Evolutionary conservation across 202 grass and related monocot genomes (phyloP).

Genomic region (Panicum hallii): DNA sequence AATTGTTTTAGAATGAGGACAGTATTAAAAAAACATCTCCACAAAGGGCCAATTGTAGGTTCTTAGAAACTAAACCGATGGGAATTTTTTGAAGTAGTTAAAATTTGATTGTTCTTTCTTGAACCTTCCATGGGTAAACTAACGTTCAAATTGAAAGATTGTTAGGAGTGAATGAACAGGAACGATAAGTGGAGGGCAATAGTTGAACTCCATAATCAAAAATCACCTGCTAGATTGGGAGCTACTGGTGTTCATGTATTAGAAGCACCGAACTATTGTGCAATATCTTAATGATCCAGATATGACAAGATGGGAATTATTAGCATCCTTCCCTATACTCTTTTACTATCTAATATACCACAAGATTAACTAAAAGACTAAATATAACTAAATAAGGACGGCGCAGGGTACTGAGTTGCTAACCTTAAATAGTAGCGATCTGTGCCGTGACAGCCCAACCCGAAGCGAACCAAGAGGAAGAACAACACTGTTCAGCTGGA

Average conservation of each 20-base stretch:
- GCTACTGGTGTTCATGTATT: not conserved
- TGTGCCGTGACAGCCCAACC: slow-evolving; percentile 81
- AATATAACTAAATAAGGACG: not conserved
- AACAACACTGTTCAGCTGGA: slow-evolving; percentile 61
- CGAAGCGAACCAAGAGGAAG: slow-evolving; percentile 83
- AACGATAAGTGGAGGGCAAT: not conserved
- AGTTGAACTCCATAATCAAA: not conserved
- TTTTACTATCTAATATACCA: not conserved
- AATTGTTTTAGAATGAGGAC: not conserved
- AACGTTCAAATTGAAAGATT: not conserved
- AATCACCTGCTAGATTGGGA: not conserved
- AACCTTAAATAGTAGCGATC: slow-evolving; percentile 98
- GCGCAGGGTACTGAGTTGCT: not conserved
- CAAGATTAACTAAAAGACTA: slow-evolving; percentile 1
- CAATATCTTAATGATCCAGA: slow-evolving; percentile 3
- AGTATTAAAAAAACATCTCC: not conserved
- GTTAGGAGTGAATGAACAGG: not conserved
- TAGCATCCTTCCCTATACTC: not conserved
- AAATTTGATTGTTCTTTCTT: not conserved
- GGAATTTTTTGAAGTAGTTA: not conserved
- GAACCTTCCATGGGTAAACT: not conserved
- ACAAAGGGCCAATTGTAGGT: not conserved
- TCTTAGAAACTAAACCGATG: not conserved
- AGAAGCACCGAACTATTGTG: not conserved
- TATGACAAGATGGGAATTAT: not conserved